Percentiles rank a stretch among this genome's conserved stretches.
phyloP scores from a whole-genome alignment of 1,284 basidiomycete genomes.

The Cryptococcus sp. region DNA sequence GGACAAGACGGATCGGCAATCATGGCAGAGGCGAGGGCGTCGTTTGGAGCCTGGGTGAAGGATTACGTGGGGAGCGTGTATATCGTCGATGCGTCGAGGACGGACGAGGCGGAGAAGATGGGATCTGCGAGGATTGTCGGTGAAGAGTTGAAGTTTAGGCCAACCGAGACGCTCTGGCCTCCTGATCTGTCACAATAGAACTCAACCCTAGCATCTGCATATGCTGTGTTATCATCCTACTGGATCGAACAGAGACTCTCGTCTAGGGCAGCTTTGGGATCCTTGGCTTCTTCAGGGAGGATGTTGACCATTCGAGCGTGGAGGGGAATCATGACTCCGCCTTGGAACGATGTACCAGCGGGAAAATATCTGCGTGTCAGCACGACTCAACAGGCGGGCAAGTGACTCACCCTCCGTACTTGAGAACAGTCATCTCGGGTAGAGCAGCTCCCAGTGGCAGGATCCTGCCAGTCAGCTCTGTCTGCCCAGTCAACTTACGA shows the following conservation, averaged over 20 bases:
- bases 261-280: neutral
- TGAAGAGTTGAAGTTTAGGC: too few species aligned
- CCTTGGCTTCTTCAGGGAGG: slow-evolving; percentile 14
- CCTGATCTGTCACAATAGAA: too few species aligned
- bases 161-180: too few species aligned
- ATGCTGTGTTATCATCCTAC: neutral
- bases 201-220: too few species aligned
- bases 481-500: slow-evolving; percentile 15
- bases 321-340: slow-evolving; percentile 31
- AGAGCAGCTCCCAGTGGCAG: slow-evolving; percentile 30
- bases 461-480: slow-evolving; percentile 13
- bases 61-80: too few species aligned
- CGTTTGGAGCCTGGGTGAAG: too few species aligned
- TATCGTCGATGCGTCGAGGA: too few species aligned
- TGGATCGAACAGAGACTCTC: slow-evolving; percentile 20
- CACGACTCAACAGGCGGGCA: neutral
- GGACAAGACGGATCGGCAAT: too few species aligned
- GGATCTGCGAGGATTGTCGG: too few species aligned
- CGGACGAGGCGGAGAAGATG: too few species aligned
- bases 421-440: slow-evolving; percentile 30
- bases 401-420: slow-evolving; percentile 29
- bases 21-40: too few species aligned
- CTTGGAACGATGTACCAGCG: slow-evolving; percentile 34
- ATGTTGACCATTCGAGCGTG: slow-evolving; percentile 37
- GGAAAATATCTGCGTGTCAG: slow-evolving; percentile 26